Conservation (phyloP, 306 rosid species). For the Neltuma alba region DNA sequence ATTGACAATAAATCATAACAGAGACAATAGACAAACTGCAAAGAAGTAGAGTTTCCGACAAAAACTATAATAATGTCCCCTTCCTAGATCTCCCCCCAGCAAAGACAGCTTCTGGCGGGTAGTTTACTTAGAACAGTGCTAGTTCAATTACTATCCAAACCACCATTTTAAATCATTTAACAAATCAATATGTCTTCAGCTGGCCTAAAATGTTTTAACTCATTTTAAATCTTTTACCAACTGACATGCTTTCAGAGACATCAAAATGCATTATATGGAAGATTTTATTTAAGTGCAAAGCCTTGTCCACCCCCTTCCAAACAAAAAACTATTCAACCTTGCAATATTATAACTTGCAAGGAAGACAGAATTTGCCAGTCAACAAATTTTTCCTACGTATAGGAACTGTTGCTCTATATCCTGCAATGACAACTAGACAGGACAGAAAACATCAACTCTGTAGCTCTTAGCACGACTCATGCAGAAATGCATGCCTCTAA, state of each 20-base stretch:
- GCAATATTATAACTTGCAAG: neutral
- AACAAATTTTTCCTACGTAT: neutral
- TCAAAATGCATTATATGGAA: neutral
- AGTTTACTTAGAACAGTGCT: neutral
- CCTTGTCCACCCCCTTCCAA: neutral
- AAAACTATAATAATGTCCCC: conserved; percentile 11
- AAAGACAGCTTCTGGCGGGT: conserved; percentile 11
- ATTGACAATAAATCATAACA: neutral
- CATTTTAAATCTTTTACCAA: neutral
- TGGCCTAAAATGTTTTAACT: neutral
- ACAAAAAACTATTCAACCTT: neutral
- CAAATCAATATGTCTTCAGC: neutral
- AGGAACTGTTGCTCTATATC: neutral
- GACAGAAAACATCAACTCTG: neutral
- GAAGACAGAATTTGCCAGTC: neutral
- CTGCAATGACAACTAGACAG: neutral
- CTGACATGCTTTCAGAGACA: neutral
- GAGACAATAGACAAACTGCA: neutral
- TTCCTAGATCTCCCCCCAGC: neutral
- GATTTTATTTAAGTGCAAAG: neutral
- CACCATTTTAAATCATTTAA: neutral
- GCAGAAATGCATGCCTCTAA: conserved; percentile 3
- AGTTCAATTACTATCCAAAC: neutral
- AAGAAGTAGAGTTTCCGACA: conserved; percentile 7
- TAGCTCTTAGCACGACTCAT: neutral